A percentile compares a stretch with the other conserved stretches of the same genome.
Conservation (phyloP, 108 stramenopile species). For the Cyclotella kingstonii region DNA sequence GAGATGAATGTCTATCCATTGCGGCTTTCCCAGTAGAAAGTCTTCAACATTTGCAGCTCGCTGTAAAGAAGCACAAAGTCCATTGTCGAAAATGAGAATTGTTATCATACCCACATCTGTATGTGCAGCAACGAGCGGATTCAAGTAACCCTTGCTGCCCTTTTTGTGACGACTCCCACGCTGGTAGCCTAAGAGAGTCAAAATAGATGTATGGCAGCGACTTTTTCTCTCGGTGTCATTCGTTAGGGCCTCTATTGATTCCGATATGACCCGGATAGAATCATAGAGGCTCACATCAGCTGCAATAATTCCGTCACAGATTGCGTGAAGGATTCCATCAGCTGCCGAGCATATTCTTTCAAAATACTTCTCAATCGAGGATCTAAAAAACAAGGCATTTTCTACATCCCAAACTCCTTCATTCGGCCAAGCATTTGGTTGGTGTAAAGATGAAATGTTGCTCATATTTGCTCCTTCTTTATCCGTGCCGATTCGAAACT, state of each 20-base stretch:
- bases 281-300: conserved; percentile 13
- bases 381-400: conserved; percentile 36
- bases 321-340: conserved; percentile 50
- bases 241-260: background rate
- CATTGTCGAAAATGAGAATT: conserved; percentile 64
- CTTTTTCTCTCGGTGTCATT: background rate
- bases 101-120: conserved; percentile 81
- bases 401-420: conserved; percentile 45
- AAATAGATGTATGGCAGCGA: conserved; percentile 55
- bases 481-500: conserved; percentile 64
- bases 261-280: conserved; percentile 25
- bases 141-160: conserved; percentile 35
- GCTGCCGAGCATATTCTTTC: conserved; percentile 40
- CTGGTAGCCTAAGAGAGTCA: conserved; percentile 71
- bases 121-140: conserved; percentile 69
- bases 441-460: conserved; percentile 46
- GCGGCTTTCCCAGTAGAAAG: too few species aligned
- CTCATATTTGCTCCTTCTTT: background rate
- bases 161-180: conserved; percentile 60
- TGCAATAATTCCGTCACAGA: conserved; percentile 57
- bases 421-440: conserved; percentile 68
- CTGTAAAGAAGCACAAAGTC: conserved; percentile 62
- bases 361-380: conserved; percentile 54
- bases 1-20: conserved; percentile 59
- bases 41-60: conserved; percentile 14